These are phyloP conservation scores for Epichloe baconii DNA, from an alignment of 2,329 filamentous ascomycete genomes.

Conservation along the genomic window DNA sequence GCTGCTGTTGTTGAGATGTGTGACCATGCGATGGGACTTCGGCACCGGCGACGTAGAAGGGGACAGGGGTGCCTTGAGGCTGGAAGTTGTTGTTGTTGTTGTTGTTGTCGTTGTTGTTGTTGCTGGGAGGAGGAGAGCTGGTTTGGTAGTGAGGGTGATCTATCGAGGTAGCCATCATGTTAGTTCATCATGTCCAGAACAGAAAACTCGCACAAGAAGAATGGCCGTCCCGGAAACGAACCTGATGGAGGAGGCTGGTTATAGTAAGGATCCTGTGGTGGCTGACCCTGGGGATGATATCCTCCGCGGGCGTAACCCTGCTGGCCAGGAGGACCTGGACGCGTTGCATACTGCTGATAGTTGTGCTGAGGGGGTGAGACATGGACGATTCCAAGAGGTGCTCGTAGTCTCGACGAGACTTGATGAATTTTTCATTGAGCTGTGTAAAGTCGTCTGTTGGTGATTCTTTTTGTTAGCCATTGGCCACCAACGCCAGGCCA, in stretches of 20 bases:
- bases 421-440: slow-evolving; percentile 98
- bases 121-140: slow-evolving; percentile 34
- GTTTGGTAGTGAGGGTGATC: slow-evolving; percentile 34
- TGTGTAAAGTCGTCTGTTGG: slow-evolving; percentile 86
- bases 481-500: background rate
- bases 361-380: slow-evolving; percentile 74
- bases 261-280: slow-evolving; percentile 51
- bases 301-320: slow-evolving; percentile 31
- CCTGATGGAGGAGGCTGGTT: slow-evolving; percentile 38
- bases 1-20: slow-evolving; percentile 26
- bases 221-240: slow-evolving; percentile 4
- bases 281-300: slow-evolving; percentile 30
- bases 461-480: background rate
- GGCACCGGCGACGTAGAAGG: slow-evolving; percentile 53
- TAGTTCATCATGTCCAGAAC: no score
- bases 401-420: slow-evolving; percentile 92
- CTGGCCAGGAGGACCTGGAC: slow-evolving; percentile 33
- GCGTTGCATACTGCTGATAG: slow-evolving; percentile 56
- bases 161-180: slow-evolving; percentile 13
- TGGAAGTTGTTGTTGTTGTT: slow-evolving; percentile 14
- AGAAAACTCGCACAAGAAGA: no score
- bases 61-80: slow-evolving; percentile 30
- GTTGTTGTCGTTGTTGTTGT: slow-evolving; percentile 22
- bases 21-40: slow-evolving; percentile 33
- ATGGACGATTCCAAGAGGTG: slow-evolving; percentile 91